phyloP scores from a whole-genome alignment of 2,329 filamentous ascomycete species.

The Ceratocystis cubensis region DNA sequence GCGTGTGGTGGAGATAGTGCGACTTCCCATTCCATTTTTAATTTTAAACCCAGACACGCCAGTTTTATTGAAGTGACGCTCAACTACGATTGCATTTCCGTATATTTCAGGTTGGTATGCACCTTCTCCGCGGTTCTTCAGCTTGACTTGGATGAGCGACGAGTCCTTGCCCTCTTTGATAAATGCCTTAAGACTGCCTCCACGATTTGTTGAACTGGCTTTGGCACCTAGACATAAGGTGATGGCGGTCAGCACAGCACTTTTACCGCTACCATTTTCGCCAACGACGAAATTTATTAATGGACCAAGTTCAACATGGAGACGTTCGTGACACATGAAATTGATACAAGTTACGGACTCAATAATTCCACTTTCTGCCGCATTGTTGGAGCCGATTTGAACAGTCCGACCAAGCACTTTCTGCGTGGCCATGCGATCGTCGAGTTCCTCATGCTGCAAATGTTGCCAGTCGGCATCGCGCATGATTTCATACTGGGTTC shows the following conservation, averaged over 20 bases:
- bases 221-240: constrained; percentile 93
- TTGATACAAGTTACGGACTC: constrained; percentile 78
- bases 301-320: constrained; percentile 76
- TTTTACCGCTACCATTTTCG: constrained; percentile 96
- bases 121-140: constrained; percentile 80
- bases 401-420: constrained; percentile 31
- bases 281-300: constrained; percentile 97
- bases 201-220: constrained; percentile 82
- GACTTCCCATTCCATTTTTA: constrained; percentile 53
- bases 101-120: constrained; percentile 75
- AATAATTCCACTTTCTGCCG: constrained; percentile 74
- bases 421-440: constrained; percentile 54
- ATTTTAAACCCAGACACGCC: constrained; percentile 77
- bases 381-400: constrained; percentile 51
- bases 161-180: constrained; percentile 79
- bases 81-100: constrained; percentile 76
- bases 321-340: constrained; percentile 87
- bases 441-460: constrained; percentile 42
- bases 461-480: constrained; percentile 49
- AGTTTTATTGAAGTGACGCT: constrained; percentile 68
- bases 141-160: constrained; percentile 63
- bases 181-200: constrained; percentile 75
- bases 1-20: constrained; percentile 68
- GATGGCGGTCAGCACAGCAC: constrained; percentile 82
- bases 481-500: constrained; percentile 50